These are phyloP conservation scores for Pyrus bretschneideri DNA, from an alignment of 306 rosid species.

Conservation along the genomic window DNA sequence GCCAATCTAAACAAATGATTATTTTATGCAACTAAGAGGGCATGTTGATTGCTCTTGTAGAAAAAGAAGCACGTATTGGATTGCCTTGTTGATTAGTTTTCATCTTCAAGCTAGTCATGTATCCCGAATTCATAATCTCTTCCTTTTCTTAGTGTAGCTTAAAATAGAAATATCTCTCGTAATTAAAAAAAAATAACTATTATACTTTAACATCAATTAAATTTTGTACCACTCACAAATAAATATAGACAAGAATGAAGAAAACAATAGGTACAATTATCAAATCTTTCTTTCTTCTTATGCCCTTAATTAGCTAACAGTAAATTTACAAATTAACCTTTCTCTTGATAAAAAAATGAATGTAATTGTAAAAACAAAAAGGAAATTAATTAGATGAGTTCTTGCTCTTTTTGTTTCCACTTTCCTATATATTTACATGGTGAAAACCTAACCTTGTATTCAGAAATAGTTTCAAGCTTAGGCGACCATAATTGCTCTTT, in stretches of 20 bases:
- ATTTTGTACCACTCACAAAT: neutral
- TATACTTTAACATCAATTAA: neutral
- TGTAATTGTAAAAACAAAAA: neutral
- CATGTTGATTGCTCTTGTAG: too few species aligned
- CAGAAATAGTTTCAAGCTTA: slow-evolving; percentile 79
- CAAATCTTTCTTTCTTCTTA: neutral
- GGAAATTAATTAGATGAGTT: neutral
- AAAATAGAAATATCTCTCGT: too few species aligned
- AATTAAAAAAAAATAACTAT: too few species aligned
- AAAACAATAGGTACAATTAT: neutral
- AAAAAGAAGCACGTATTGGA: too few species aligned
- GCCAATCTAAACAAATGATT: too few species aligned
- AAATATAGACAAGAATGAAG: neutral
- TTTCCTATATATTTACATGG: slow-evolving; percentile 66
- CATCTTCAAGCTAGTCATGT: too few species aligned
- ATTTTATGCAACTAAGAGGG: too few species aligned
- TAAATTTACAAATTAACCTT: neutral
- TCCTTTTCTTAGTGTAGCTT: too few species aligned
- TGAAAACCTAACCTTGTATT: slow-evolving; percentile 64
- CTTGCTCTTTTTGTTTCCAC: slow-evolving; percentile 53
- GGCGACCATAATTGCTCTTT: slow-evolving; percentile 88
- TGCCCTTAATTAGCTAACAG: neutral
- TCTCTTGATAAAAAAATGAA: neutral
- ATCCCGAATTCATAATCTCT: too few species aligned
- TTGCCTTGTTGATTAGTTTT: too few species aligned